Conservation (phyloP, 306 rosid species). For the Dryas drummondii region DNA sequence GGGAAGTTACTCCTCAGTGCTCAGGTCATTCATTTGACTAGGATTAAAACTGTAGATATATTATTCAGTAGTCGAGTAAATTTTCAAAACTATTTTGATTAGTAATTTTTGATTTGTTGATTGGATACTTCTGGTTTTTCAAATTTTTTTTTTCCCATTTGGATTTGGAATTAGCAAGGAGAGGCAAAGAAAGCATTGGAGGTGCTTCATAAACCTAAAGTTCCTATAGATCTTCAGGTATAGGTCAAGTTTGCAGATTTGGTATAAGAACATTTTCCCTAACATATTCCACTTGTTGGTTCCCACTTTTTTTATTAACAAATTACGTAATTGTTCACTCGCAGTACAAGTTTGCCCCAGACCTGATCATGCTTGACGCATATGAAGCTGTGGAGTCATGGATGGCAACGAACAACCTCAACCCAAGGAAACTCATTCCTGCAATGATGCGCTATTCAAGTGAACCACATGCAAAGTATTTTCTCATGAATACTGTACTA, state of each 20-base stretch:
- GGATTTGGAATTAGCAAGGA: constrained; percentile 68
- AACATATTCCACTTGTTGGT: not conserved
- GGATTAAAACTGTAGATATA: not conserved
- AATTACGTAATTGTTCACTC: constrained; percentile 16
- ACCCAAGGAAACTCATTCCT: constrained; percentile 96
- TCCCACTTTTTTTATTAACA: not conserved
- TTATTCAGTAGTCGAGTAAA: not conserved
- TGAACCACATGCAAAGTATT: constrained; percentile 96
- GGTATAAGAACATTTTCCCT: not conserved
- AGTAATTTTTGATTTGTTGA: not conserved
- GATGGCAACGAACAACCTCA: constrained; percentile 85
- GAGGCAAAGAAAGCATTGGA: constrained; percentile 94
- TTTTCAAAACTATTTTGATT: not conserved
- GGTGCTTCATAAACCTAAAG: constrained; percentile 86
- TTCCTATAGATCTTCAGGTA: constrained; percentile 86
- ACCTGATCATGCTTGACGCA: constrained; percentile 94
- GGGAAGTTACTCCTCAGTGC: not conserved
- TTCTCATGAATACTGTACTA: not conserved
- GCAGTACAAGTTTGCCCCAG: constrained; percentile 98
- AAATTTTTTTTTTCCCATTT: not conserved
- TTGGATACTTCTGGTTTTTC: not conserved
- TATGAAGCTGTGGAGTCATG: constrained; percentile 98
- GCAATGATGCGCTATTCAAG: constrained; percentile 99
- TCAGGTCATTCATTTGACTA: not conserved
- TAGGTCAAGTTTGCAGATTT: constrained; percentile 20